A percentile compares a stretch with the other conserved stretches of the same genome.
These are phyloP conservation scores for Withania somnifera DNA, from an alignment of 305 asterid species.

Conservation along the genomic window DNA sequence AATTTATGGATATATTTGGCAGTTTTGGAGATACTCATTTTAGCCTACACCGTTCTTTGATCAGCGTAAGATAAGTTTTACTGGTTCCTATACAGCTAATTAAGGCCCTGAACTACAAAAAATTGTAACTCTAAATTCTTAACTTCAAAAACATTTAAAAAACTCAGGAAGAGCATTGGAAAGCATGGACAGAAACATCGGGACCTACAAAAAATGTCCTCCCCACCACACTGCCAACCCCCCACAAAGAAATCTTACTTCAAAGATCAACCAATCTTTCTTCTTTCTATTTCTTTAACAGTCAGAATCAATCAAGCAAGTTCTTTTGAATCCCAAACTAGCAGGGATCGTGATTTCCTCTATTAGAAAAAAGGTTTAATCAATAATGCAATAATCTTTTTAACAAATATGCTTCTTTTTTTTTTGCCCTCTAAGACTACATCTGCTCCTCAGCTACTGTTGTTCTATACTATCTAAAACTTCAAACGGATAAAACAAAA, in stretches of 20 bases:
- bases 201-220: background rate
- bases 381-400: background rate
- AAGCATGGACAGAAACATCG: background rate
- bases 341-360: too few species aligned
- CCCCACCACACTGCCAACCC: background rate
- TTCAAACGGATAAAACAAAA: background rate
- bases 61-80: background rate
- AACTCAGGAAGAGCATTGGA: background rate
- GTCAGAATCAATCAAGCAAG: background rate
- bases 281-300: background rate
- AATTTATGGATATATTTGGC: background rate
- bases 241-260: background rate
- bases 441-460: background rate
- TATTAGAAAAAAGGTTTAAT: background rate
- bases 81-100: background rate
- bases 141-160: background rate
- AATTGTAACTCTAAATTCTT: background rate
- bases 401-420: background rate
- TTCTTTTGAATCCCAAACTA: background rate
- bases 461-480: background rate
- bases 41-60: background rate
- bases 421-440: background rate
- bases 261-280: background rate
- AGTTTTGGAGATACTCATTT: background rate
- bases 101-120: background rate